Base-by-base conservation (phyloP, 2,329 filamentous ascomycete genomes). In the Coccinonectria pachysandricola region DNA sequence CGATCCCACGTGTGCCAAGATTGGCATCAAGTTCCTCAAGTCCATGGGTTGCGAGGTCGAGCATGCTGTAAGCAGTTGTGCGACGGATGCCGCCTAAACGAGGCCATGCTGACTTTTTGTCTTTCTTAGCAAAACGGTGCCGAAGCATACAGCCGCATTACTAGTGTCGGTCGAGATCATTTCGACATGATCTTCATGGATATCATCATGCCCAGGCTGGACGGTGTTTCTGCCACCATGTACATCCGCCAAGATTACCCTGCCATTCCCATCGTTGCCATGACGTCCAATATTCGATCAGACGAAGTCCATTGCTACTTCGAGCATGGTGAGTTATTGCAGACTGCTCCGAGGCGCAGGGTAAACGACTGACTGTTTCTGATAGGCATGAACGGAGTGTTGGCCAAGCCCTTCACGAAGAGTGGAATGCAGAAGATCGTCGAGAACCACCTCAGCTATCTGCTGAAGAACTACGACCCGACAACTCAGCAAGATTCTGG, bases 241-340 rank as follows among this genome's bases (percentile, higher is more conserved):
- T 75, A 94, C 36, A 95, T 98, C 39, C 76, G 88, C 27, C 83
- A 94, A 48, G 84, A 88, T 36, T 77, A 86, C 37, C 73, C 75
- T 19, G 73, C 77, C 5, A 77, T 82, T 12, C 91, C 91, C 0
- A 92, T 98, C 45, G 84, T 98, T 32, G 91, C 91, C 23, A 96
- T 98, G 91, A 98, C 91, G 3, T 95, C 88, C 4, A 98, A 96
- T 50, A 96, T 98, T 39, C 75, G 91, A 39, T 87, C 85, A 34
- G 88, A 95, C 46, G 91, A 98, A 51, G 92, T 96, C 35, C 83
- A 88, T 28, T 87, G 92, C 60, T 98, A 98, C 52, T 96, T 95
- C 60, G 79, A 88, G 46, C 87, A 93, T 59, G 91, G 87, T 91
- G 69, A 64, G 79, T 55, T 17, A 12, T 12, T 7, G 18, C 9